Evolutionary conservation across 1,284 basidiomycete genomes (phyloP), one percentile per base, ranked within the genome.

Genomic region (Leccinum fuscescens): DNA sequence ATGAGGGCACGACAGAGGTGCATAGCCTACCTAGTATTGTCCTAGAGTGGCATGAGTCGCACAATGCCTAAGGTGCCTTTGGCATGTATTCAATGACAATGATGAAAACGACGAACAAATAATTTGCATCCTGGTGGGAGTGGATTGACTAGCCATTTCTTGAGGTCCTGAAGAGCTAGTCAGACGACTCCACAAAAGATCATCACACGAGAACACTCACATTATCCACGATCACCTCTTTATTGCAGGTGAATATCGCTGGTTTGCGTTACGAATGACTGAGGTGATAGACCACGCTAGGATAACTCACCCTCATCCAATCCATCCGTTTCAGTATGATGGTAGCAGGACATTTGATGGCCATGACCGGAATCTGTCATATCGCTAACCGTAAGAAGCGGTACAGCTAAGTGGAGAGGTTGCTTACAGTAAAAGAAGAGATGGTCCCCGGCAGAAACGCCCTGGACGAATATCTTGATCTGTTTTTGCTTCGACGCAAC

Each of bases 41-140:
- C 3, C 70, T 58, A 4, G 72, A 74, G 31, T 71, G 70, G 35
- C 70, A 71, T 2, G 70, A 71, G 50, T 71, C 71, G 60, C 66
- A 73, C 14, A 74, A 20, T 37, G 70, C 70, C 70, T 72, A 58
- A 14, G 50, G n/a, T 15, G 6, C 29, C 31, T 9, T 60, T 42
- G 48, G 61, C 15, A 12, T 15, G 29, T 44, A 5, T 49, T 27
- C 3, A 27, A 20, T 35, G 35, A 11, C 1, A 33, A 20, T 9
- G 11, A 1, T 44, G 52, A 55, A 54, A 59, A 35, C 14, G 8
- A 69, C 77, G 4, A 22, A 77, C 69, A n/a, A 79, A 74, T 11
- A 82, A 71, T 39, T 74, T 73, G 55, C 74, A 73, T 9, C 77
- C 80, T 9, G 63, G 62, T 35, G 80, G 79, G 22, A 83, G 72